Base-by-base conservation (phyloP, 139 green algal species). In the Tetraselmis striata region DNA sequence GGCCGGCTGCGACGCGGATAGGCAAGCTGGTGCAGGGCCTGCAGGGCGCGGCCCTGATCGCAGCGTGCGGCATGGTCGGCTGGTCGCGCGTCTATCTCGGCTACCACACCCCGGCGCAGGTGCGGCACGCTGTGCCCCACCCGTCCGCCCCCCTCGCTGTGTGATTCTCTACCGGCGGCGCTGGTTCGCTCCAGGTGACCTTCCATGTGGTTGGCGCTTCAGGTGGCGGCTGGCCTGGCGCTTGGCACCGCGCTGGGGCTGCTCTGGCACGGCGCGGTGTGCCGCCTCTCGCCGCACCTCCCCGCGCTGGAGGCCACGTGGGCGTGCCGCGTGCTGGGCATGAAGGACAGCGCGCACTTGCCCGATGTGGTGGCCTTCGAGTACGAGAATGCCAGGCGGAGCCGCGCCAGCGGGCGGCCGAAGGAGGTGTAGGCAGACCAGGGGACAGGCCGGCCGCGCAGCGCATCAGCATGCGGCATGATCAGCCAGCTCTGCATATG, bases 221-320 rank as follows among this genome's bases (percentile, higher is more conserved):
- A 88, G 32, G 85, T 88, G 28, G 25, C 59, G 2, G 85, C 82
- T 23, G 85, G 79, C 1, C 59, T 78, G 24, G 75, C 24, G 2
- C 45, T 88, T 1, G 85, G 85, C 45, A 24, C 2, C 0, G n/a
- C 27, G 1, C 1, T 83, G 31, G 82, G 32, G 5, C 18, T 32
- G 1, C 18, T 67, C 25, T 85, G 82, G 82, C 28, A 78, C 45
- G 45, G 11, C 45, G 45, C 18, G 18, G 18, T 67, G 45, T 67
- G 5, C 11, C 5, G 45, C 11, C 11, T 18, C 11, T 5, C 45
- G 18, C 45, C 11, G 5, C 45, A 67, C 45, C 18, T 67, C 18
- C 45, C 45, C 45, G 5, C 45, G 5, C 45, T 67, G 45, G 45
- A 25, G 45, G 45, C 45, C 45, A 25, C 45, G 45, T 18, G 11